Conservation (phyloP, 306 rosid species). For the Quillaja saponaria region DNA sequence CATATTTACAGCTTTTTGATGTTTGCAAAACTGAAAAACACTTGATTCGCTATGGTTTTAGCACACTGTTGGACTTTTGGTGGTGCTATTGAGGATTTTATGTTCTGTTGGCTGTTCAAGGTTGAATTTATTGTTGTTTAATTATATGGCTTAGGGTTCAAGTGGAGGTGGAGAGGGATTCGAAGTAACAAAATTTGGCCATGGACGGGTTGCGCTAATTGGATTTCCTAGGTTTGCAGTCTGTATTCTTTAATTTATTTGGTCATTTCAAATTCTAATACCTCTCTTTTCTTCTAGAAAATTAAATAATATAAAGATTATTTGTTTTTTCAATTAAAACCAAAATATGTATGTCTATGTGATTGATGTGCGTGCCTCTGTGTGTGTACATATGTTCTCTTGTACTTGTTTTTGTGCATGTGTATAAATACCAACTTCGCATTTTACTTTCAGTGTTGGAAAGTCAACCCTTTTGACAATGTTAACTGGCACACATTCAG, state of each 20-base stretch:
- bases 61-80: not conserved
- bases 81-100: conserved; percentile 8
- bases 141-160: conserved; percentile 64
- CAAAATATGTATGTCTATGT: not conserved
- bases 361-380: conserved; percentile 10
- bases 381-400: not conserved
- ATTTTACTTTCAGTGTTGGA: conserved; percentile 73
- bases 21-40: conserved; percentile 5
- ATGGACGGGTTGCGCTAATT: conserved; percentile 96
- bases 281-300: not conserved
- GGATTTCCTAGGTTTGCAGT: conserved; percentile 91
- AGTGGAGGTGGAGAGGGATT: conserved; percentile 99
- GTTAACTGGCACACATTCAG: conserved; percentile 97
- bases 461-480: conserved; percentile 95
- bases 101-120: not conserved
- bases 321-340: not conserved
- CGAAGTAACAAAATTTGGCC: conserved; percentile 97
- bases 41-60: not conserved
- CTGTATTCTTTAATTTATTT: conserved; percentile 13
- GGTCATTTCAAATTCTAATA: not conserved
- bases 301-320: conserved; percentile 4
- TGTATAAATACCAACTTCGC: conserved; percentile 3
- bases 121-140: conserved; percentile 28
- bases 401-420: conserved; percentile 4
- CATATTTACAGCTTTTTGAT: not conserved